These are phyloP conservation scores for Knoxdaviesia capensis DNA, from an alignment of 2,329 filamentous ascomycete species.

Conservation along the genomic window DNA sequence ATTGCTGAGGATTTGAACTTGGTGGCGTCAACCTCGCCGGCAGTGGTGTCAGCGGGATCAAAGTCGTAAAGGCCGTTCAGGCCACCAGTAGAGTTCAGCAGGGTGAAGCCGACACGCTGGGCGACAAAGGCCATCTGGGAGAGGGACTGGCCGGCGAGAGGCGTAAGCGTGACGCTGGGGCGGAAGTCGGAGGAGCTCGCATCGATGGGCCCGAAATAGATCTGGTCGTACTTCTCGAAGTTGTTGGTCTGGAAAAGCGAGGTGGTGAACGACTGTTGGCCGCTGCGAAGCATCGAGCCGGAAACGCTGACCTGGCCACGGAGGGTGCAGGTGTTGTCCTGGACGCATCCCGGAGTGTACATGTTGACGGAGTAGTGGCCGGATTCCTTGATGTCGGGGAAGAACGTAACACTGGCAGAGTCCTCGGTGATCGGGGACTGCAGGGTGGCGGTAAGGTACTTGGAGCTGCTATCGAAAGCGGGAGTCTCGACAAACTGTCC, in stretches of 20 bases:
- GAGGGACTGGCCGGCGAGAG: slow-evolving; percentile 41
- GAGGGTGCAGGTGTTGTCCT: slow-evolving; percentile 54
- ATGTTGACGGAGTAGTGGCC: slow-evolving; percentile 84
- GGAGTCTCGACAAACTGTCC: slow-evolving; percentile 56
- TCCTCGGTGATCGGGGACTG: slow-evolving; percentile 28
- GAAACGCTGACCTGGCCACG: slow-evolving; percentile 73
- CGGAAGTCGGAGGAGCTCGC: slow-evolving; percentile 52
- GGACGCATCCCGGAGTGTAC: slow-evolving; percentile 78
- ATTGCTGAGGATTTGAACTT: slow-evolving; percentile 54
- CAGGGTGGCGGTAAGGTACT: slow-evolving; percentile 56
- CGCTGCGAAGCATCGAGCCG: slow-evolving; percentile 39
- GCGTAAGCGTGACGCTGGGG: slow-evolving; percentile 59
- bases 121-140: slow-evolving; percentile 63
- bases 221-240: slow-evolving; percentile 88
- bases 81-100: slow-evolving; percentile 54
- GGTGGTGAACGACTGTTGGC: slow-evolving; percentile 27
- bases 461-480: slow-evolving; percentile 47
- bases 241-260: slow-evolving; percentile 79
- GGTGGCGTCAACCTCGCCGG: slow-evolving; percentile 32
- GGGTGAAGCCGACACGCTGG: slow-evolving; percentile 61
- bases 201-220: slow-evolving; percentile 75
- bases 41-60: slow-evolving; percentile 33
- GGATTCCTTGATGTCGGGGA: slow-evolving; percentile 67
- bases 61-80: slow-evolving; percentile 87
- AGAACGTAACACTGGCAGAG: slow-evolving; percentile 53